Percentiles rank a stretch among this genome's conserved stretches.
phyloP scores from a whole-genome alignment of 2,329 filamentous ascomycete genomes.

The Hirsutella thompsonii region DNA sequence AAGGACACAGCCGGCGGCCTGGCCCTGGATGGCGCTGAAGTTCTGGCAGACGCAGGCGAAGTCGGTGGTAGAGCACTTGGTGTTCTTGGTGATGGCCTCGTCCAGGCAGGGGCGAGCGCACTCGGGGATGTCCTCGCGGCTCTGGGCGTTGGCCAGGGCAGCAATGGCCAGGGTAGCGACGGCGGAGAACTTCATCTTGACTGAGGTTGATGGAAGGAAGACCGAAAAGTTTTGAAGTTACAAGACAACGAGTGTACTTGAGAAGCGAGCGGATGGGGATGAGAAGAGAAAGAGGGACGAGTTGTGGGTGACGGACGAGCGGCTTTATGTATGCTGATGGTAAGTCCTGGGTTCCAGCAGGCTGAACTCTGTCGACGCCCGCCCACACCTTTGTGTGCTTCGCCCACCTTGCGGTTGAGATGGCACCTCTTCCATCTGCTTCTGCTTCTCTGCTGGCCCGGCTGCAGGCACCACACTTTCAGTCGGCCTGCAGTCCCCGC shows the following conservation, averaged over 20 bases:
- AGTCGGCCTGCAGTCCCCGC: no score
- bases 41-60: conserved; percentile 14
- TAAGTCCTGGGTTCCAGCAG: background rate
- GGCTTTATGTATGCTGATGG: conserved; percentile 17
- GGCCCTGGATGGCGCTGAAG: conserved; percentile 11
- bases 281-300: conserved; percentile 4
- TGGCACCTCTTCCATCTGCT: background rate
- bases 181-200: conserved; percentile 12
- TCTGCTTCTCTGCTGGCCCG: no score
- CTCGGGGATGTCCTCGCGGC: conserved; percentile 12
- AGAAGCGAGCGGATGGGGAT: conserved; percentile 17
- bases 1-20: conserved; percentile 16
- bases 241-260: conserved; percentile 17
- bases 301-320: conserved; percentile 3
- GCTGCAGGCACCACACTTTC: no score
- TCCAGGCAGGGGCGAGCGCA: conserved; percentile 16
- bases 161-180: conserved; percentile 11
- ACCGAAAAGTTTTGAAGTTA: conserved; percentile 3
- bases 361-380: background rate
- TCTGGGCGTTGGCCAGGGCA: conserved; percentile 12
- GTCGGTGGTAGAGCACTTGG: conserved; percentile 13
- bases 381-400: background rate
- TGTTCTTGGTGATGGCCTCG: conserved; percentile 12
- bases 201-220: background rate
- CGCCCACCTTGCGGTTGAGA: background rate